These are phyloP conservation scores for Ambrosiella cleistominuta DNA, from an alignment of 2,329 filamentous ascomycete species.

Conservation along the genomic window DNA sequence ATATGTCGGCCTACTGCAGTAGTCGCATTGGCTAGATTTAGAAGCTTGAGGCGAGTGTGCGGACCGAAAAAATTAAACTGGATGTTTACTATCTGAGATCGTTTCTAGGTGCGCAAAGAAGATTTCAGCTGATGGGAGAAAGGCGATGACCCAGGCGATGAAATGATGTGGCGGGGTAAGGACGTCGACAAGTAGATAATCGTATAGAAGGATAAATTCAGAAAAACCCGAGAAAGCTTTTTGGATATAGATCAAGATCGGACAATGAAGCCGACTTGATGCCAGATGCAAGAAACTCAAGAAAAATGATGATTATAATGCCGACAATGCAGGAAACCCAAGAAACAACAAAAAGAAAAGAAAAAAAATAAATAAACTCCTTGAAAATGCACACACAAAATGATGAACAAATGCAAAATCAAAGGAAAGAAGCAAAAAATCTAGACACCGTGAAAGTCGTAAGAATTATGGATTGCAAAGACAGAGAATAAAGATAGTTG, in stretches of 20 bases:
- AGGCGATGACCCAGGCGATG: background rate
- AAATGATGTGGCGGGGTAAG: background rate
- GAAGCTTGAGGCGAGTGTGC: background rate
- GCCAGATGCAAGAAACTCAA: background rate
- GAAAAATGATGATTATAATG: conserved; percentile 5
- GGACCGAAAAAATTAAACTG: background rate
- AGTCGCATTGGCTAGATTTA: background rate
- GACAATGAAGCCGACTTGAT: background rate
- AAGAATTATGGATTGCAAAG: background rate
- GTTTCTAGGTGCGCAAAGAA: background rate
- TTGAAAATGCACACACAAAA: conserved; percentile 10
- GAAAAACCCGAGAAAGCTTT: background rate
- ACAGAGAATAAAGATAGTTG: background rate
- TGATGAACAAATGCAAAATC: conserved; percentile 5
- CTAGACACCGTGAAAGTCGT: conserved; percentile 1
- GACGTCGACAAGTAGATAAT: background rate
- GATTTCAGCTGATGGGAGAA: too few relatives aligned
- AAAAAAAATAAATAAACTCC: conserved; percentile 5
- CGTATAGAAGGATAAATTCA: background rate
- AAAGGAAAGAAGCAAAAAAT: conserved; percentile 5
- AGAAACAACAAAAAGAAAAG: conserved; percentile 1
- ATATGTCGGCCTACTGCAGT: background rate
- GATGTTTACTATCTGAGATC: conserved; percentile 1
- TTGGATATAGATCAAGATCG: background rate
- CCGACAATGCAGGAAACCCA: background rate